phyloP scores from a whole-genome alignment of 179 eudicot genomes.

The Sideroxylon spinosum region DNA sequence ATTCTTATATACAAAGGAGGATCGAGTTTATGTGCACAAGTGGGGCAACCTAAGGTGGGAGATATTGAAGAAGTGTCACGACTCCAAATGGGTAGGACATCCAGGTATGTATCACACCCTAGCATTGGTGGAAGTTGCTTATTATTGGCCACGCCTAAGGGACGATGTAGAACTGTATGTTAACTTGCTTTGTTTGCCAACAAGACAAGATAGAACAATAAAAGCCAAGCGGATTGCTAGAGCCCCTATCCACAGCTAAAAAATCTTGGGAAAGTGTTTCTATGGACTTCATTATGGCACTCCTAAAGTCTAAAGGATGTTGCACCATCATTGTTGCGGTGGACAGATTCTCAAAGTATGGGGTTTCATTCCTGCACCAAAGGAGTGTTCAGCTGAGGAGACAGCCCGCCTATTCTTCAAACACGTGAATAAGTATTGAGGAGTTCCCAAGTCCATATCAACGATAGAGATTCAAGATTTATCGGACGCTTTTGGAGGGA shows the following conservation, averaged over 20 bases:
- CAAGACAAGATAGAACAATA: too few relatives aligned
- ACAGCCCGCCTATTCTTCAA: conserved; percentile 10
- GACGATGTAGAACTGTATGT: too few relatives aligned
- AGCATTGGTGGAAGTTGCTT: too few relatives aligned
- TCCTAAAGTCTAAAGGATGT: background rate
- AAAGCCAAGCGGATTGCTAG: conserved; percentile 4
- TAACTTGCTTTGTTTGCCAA: too few relatives aligned
- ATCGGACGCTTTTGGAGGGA: conserved; percentile 2
- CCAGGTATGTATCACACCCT: too few relatives aligned
- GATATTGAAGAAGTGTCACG: too few relatives aligned
- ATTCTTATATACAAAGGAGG: too few relatives aligned
- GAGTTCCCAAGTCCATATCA: conserved; percentile 10
- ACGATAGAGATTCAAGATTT: conserved; percentile 4
- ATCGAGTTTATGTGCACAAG: too few relatives aligned
- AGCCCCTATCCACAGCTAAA: background rate
- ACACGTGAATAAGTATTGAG: conserved; percentile 21
- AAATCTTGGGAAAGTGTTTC: conserved; percentile 10
- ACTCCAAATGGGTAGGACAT: too few relatives aligned
- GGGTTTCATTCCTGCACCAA: background rate
- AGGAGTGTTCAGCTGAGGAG: background rate
- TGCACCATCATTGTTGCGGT: conserved; percentile 5
- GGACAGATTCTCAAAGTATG: background rate
- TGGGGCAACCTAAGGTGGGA: too few relatives aligned
- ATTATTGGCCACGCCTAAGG: too few relatives aligned
- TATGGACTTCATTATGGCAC: too few relatives aligned